These are phyloP conservation scores for Euclidium syriacum DNA, from an alignment of 345 rosid species.

Conservation along the genomic window DNA sequence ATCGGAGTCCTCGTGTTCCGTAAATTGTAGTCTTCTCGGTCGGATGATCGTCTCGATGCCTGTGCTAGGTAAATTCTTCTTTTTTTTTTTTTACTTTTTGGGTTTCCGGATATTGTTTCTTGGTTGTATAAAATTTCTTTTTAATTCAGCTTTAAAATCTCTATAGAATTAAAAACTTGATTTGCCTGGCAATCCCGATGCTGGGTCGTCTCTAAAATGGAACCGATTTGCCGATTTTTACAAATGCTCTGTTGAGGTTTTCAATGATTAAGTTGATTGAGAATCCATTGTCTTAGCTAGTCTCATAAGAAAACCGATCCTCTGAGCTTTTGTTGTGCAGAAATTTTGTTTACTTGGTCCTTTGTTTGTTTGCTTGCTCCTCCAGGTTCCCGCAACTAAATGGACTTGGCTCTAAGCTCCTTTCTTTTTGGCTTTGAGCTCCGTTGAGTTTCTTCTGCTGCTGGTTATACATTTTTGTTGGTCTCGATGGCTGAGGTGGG, in stretches of 20 bases:
- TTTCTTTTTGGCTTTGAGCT: constrained; percentile 3
- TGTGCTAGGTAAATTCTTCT: constrained; percentile 19
- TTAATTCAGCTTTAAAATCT: not conserved
- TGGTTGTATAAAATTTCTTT: not conserved
- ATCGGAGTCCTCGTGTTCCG: not conserved
- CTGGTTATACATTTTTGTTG: constrained; percentile 23
- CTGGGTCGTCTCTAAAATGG: constrained; percentile 25
- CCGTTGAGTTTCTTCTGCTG: constrained; percentile 14
- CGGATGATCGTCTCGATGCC: constrained; percentile 23
- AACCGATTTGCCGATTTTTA: constrained; percentile 13
- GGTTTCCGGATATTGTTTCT: not conserved
- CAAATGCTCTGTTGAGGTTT: not conserved
- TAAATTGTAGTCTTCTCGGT: constrained; percentile 7
- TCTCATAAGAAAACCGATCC: not conserved
- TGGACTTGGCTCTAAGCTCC: not conserved
- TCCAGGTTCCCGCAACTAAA: constrained; percentile 7
- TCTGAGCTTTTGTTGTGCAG: not conserved
- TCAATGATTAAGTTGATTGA: not conserved
- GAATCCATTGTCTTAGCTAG: not conserved
- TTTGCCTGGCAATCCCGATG: constrained; percentile 18
- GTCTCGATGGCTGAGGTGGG: constrained; percentile 26
- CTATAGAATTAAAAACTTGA: not conserved
- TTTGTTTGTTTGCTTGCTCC: constrained; percentile 5
- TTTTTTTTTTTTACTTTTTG: not conserved
- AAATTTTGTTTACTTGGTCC: not conserved